Base-by-base conservation (phyloP, 2,329 filamentous ascomycete species). In the Cyphellophora europaea region DNA sequence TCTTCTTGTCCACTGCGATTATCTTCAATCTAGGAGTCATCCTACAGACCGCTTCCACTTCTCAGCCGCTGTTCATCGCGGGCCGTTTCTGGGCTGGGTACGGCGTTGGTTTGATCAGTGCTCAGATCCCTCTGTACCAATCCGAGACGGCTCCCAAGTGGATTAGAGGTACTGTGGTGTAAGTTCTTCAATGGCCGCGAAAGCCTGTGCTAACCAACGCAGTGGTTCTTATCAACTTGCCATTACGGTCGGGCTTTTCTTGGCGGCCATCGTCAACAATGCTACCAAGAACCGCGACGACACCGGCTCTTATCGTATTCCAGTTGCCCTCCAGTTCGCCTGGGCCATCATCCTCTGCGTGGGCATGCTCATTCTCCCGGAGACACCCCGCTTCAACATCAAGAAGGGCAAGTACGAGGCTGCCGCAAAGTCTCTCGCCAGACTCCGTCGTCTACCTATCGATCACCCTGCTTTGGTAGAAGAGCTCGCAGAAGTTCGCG, bases 71-170 rank as follows among this genome's bases (percentile, higher is more conserved):
- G 75, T 93, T 98, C 85, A 69, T 74, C 46, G 54, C 81, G 5
- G 84, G 85, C 5, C 78, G 87, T 57, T 77, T 93, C 43, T 71
- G 91, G 56, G 85, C 83, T 37, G 87, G 87, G 62, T 63, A 93
- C 11, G 83, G 85, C 29, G 85, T 94, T 39, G 88, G 87, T 56
- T 82, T 86, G 54, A 68, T 91, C 29, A 93, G 86, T 1, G 89
- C 87, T 30, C 93, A 62, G 30, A 85, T 94, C 2, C 86, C 86
- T 0, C 82, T 94, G 25, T 94, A 93, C 55, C 86, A 93, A 55
- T 88, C 86, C 29, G 87, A 94, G 56, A 93, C 93, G 6, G 57
- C 63, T 0, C 59, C 58, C 4, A 58, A 61, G 12, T 54, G 56
- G 1, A 59, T 62, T 30, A 57, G 61, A 27, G 62, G 62, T 17